phyloP scores from a whole-genome alignment of 1,284 basidiomycete genomes.

The Ceratorhiza oryzae-sativae region DNA sequence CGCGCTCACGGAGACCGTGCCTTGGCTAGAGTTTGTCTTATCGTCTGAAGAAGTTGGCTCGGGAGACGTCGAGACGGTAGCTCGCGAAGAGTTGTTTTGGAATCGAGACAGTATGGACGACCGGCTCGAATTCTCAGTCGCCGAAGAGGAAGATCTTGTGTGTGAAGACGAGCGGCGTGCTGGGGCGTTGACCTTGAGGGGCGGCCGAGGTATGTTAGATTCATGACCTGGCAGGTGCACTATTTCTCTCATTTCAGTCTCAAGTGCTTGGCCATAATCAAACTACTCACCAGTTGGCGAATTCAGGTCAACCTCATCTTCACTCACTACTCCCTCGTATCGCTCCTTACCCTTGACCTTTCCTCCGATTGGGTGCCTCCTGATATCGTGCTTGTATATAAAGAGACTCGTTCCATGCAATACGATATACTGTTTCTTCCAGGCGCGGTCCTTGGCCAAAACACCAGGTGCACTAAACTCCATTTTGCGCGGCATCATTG shows the following conservation, averaged over 20 bases:
- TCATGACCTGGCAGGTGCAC: slow-evolving; percentile 28
- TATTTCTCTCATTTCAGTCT: neutral
- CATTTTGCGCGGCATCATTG: slow-evolving; percentile 90
- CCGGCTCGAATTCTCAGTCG: slow-evolving; percentile 15
- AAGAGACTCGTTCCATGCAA: slow-evolving; percentile 90
- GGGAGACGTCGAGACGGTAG: neutral
- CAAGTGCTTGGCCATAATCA: neutral
- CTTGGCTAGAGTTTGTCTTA: slow-evolving; percentile 3
- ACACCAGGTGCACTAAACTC: slow-evolving; percentile 88
- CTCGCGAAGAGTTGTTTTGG: slow-evolving; percentile 16
- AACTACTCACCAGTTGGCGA: slow-evolving; percentile 23
- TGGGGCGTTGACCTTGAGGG: neutral
- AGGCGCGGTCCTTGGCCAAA: slow-evolving; percentile 89
- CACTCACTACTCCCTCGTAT: slow-evolving; percentile 39
- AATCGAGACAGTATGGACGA: slow-evolving; percentile 31
- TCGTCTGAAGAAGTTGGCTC: slow-evolving; percentile 2
- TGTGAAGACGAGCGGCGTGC: neutral
- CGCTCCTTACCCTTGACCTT: slow-evolving; percentile 45
- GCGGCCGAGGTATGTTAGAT: neutral
- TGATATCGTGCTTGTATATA: slow-evolving; percentile 75
- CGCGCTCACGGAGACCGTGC: slow-evolving; percentile 9
- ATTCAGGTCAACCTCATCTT: slow-evolving; percentile 38
- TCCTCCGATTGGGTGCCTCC: slow-evolving; percentile 52
- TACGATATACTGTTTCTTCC: slow-evolving; percentile 88
- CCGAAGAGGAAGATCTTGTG: neutral